Evolutionary conservation across 2,329 filamentous ascomycete species (phyloP), one percentile per base, ranked within the genome.

Genomic region (Monosporascus ibericus): DNA sequence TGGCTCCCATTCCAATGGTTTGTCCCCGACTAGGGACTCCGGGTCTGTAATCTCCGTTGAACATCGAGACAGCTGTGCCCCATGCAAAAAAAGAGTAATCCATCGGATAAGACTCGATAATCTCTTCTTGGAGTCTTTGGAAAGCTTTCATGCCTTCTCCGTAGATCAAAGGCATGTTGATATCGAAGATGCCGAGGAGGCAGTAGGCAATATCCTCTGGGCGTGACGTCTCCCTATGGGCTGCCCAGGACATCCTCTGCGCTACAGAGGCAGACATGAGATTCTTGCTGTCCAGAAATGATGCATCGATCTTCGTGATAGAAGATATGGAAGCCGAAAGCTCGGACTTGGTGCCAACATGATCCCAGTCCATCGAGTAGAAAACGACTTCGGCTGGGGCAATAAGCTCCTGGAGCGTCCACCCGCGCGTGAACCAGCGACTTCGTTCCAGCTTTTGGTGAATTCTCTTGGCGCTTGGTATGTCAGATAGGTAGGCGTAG

Each of bases 111-210:
- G 54, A 52, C 7, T 49, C 56, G 9, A 58, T 55, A 27, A 65
- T 58, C 24, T 56, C 51, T 11, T 62, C 56, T 42, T 65, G 63
- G 5, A 65, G 52, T 7, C 63, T 54, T 3, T 51, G 52, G 24
- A 65, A 65, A 2, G 63, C 60, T 15, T 57, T 61, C 17, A 20
- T 25, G 1, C 59, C 64, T 50, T 67, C 64, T 11, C 65, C 64
- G 48, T 67, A 66, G 22, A 66, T 55, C 8, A 65, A 52, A 2
- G 62, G 57, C 59, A 67, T 63, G 37, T 64, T 60, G 1, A 66
- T 53, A 37, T 64, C 58, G 52, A 66, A 66, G 1, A 67, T 58
- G 7, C 65, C 65, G 18, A 66, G 55, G 2, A 67, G 57, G 20
- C 59, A 63, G 48, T 67, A 67, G 1, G 65, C 62, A 1, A 55